phyloP scores from a whole-genome alignment of 108 stramenopile genomes.

The Fragilariopsis cylindrus region DNA sequence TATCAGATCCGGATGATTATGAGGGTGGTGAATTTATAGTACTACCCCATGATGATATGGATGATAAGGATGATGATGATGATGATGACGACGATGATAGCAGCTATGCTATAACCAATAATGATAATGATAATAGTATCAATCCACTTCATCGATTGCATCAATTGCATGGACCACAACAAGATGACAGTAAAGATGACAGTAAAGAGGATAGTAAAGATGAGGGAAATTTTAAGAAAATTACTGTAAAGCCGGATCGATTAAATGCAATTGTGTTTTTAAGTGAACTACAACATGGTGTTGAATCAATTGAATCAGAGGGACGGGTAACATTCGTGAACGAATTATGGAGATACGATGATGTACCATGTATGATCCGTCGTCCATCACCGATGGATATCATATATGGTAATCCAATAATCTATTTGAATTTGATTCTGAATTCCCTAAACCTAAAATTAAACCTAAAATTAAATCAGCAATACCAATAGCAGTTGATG shows the following conservation, averaged over 20 bases:
- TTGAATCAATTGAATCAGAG: not conserved
- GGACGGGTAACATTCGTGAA: slow-evolving; percentile 18
- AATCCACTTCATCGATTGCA: no score
- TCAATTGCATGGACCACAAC: not conserved
- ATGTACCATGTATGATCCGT: not conserved
- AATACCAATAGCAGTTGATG: no score
- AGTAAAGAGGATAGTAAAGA: no score
- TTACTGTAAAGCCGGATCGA: not conserved
- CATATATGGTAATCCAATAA: not conserved
- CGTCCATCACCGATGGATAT: slow-evolving; percentile 7
- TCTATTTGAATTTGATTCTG: not conserved
- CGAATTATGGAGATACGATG: slow-evolving; percentile 25
- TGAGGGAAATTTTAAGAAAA: not conserved
- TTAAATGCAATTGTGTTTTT: slow-evolving; percentile 25
- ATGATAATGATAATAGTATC: no score
- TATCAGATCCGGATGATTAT: slow-evolving; percentile 28
- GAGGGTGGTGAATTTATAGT: slow-evolving; percentile 24
- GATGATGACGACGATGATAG: no score
- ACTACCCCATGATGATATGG: not conserved
- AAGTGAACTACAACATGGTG: slow-evolving; percentile 18
- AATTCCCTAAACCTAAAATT: no score
- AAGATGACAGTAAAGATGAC: not conserved
- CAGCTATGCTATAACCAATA: no score
- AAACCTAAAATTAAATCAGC: no score
- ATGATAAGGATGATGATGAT: not conserved